Evolutionary conservation across 176 grass and related monocot genomes (phyloP), one percentile per base, ranked within the genome.

Genomic region (Juncus effusus): DNA sequence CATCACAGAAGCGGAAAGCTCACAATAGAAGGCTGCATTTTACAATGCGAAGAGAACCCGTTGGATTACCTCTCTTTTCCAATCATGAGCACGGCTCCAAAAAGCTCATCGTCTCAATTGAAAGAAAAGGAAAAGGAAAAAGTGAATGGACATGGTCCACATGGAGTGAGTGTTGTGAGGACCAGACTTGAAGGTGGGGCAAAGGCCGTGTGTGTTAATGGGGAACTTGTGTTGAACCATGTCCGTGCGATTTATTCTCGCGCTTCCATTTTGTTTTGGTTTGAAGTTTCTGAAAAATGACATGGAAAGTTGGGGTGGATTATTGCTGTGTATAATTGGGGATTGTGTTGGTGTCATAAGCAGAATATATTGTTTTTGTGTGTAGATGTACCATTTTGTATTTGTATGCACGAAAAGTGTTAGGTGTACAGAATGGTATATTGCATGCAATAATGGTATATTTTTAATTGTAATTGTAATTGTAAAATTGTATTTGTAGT

Each of bases 21-120:
- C 53, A 99, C 94, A 3, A 93, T 99, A 1, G 78, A 99, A 60
- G 88, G 87, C 41, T 99, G 94, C 13, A 61, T 99, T 61, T 85
- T 99, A 9, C 94, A 99, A 51, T 93, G 94, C 16, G 94, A 93
- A 64, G 80, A 89, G 73, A 87, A 99, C 75, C 88, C 88, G 67
- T 51, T 99, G 75, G 94, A 99, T 47, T 84, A 93, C 51, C 69
- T 99, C 39, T 99, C 94, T 40, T 93, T 92, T 40, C 94, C 88
- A n/a, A 93, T 99, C 81, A 82, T 82, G 37, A 90, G 94, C 78
- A 87, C 85, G 0, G 94, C 80, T 0, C 79, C 83, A 52, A 19
- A 4, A 80, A 40, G 77, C n/a, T 54, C 65, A 7, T 3, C 72
- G 3, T 15, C 61, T 2, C 6, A 47, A 9, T 0, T 47, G 19